Conservation (phyloP, 2,329 filamentous ascomycete genomes). For the Colletotrichum nymphaeae region DNA sequence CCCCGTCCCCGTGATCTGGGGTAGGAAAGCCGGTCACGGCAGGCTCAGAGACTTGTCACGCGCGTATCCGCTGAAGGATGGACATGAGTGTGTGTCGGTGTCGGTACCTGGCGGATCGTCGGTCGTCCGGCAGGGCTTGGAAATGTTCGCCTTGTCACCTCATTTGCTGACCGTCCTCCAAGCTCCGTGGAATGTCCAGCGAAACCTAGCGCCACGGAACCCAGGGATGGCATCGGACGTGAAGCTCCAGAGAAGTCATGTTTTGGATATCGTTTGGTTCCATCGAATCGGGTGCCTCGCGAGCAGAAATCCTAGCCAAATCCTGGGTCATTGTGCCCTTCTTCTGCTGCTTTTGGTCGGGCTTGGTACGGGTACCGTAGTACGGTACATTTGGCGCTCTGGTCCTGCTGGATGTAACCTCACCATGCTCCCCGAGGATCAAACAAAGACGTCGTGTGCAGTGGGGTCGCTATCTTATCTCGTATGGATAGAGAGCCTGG, state of each 20-base stretch:
- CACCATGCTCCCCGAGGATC: slow-evolving; percentile 15
- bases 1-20: background rate
- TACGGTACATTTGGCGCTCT: background rate
- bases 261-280: background rate
- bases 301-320: background rate
- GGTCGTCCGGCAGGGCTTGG: background rate
- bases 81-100: background rate
- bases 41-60: background rate
- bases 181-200: background rate
- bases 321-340: background rate
- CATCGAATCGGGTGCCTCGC: slow-evolving; percentile 18
- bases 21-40: background rate
- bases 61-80: background rate
- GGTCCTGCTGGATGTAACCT: slow-evolving; percentile 12
- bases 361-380: background rate
- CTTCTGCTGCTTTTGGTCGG: background rate
- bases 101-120: background rate
- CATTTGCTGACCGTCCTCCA: background rate
- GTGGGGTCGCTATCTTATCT: background rate
- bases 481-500: background rate
- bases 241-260: background rate
- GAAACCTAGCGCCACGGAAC: background rate
- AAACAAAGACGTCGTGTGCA: background rate
- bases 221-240: background rate
- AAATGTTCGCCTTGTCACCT: background rate